Evolutionary conservation across 169 alveolate species (phyloP).

Genomic region (Cystoisospora suis): DNA sequence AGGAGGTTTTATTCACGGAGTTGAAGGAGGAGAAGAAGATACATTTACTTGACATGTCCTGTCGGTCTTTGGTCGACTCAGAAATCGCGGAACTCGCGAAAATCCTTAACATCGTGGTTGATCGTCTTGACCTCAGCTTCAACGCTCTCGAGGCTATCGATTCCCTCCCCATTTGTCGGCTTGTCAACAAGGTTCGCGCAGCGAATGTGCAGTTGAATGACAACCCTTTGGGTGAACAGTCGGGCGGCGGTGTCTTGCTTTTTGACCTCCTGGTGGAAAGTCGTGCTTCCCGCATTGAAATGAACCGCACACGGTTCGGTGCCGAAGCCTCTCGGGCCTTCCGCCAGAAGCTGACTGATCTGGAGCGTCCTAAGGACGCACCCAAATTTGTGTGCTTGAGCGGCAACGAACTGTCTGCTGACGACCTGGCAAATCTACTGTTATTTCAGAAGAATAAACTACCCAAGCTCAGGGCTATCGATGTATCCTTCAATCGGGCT

Average conservation of each 20-base stretch:
- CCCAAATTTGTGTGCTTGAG: neutral
- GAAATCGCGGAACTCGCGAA: neutral
- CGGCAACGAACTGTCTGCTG: neutral
- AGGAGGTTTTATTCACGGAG: neutral
- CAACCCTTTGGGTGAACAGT: neutral
- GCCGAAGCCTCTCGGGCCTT: neutral
- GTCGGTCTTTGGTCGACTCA: neutral
- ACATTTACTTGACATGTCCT: neutral
- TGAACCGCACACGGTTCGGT: slow-evolving; percentile 5
- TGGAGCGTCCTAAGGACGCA: neutral
- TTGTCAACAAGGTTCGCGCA: neutral
- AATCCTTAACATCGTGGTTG: neutral
- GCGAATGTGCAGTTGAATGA: neutral
- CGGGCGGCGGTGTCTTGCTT: neutral
- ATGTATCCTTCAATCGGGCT: neutral
- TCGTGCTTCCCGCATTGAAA: neutral
- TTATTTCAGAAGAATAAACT: neutral
- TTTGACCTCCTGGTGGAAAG: neutral
- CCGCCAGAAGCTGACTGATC: neutral
- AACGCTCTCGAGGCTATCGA: neutral
- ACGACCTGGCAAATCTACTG: neutral
- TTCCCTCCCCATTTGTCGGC: neutral
- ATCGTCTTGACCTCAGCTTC: neutral
- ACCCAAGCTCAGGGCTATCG: neutral
- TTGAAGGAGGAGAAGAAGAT: slow-evolving; percentile 9